Evolutionary conservation across 2,329 filamentous ascomycete species (phyloP).

Genomic region (Aquanectria penicillioides): DNA sequence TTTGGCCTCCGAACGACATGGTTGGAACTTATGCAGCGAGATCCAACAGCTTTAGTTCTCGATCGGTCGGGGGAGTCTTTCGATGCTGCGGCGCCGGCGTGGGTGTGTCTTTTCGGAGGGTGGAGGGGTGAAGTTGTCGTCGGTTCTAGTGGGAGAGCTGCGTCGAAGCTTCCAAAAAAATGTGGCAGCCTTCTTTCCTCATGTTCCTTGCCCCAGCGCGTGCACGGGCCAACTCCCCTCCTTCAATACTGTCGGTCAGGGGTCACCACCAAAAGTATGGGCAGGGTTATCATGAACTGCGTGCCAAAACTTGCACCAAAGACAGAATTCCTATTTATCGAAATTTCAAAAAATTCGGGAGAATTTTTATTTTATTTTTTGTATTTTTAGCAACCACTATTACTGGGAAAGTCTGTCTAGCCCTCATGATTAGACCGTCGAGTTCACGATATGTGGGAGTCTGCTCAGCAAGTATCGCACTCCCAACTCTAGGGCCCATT

Average conservation of each 20-base stretch:
- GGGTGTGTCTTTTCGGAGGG: slow-evolving; percentile 16
- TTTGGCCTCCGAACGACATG: slow-evolving; percentile 99
- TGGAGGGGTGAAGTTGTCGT: slow-evolving; percentile 37
- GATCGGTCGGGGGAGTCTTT: slow-evolving; percentile 24
- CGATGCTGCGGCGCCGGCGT: slow-evolving; percentile 21
- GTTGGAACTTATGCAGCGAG: slow-evolving; percentile 47
- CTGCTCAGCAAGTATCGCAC: too few species aligned
- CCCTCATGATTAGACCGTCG: too few species aligned
- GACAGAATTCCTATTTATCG: too few species aligned
- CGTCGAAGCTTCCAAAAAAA: slow-evolving; percentile 61
- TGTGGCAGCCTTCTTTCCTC: slow-evolving; percentile 56
- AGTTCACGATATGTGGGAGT: too few species aligned
- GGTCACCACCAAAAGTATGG: not conserved
- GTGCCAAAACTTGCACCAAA: not conserved
- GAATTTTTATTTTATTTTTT: too few species aligned
- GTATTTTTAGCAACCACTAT: too few species aligned
- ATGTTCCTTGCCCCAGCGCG: slow-evolving; percentile 40
- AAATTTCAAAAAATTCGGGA: too few species aligned
- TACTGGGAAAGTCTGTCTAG: too few species aligned
- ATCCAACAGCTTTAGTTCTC: slow-evolving; percentile 23
- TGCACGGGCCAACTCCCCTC: slow-evolving; percentile 41
- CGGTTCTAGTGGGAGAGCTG: slow-evolving; percentile 46
- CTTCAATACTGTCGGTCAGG: slow-evolving; percentile 11
- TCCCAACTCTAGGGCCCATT: too few species aligned
- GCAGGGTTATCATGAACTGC: not conserved